phyloP scores from a whole-genome alignment of 371 early-diverging fungal genomes.

The Mortierella sp. region DNA sequence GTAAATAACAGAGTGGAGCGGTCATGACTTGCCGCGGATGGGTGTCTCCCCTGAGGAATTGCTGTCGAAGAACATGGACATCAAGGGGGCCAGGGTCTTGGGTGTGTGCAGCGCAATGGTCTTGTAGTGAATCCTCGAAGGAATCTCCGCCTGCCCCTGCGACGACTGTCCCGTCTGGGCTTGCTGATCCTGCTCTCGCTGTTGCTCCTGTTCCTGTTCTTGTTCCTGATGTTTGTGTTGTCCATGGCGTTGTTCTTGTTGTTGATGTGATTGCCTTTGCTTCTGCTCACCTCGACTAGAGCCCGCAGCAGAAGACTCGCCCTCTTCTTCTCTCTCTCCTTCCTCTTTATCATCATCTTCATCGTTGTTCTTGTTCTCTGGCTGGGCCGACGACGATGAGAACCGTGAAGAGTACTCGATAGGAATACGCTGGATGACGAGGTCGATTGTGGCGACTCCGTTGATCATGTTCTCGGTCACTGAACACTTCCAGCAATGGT shows the following conservation, averaged over 20 bases:
- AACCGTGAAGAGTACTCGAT: neutral
- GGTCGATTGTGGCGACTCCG: conserved; percentile 20
- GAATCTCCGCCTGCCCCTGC: neutral
- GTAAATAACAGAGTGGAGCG: no score
- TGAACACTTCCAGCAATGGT: conserved; percentile 15
- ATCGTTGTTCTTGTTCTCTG: no score
- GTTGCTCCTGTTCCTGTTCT: neutral
- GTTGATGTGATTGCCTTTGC: neutral
- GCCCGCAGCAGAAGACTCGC: neutral
- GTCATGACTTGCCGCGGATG: conserved; percentile 21
- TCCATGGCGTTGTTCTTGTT: neutral
- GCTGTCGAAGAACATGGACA: conserved; percentile 6
- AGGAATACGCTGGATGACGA: conserved; percentile 20
- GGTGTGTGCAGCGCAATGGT: conserved; percentile 31
- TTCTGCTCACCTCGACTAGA: no score
- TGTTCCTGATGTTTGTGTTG: neutral
- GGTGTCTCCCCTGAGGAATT: neutral
- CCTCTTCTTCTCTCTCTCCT: neutral
- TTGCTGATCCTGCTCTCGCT: neutral
- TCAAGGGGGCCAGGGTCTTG: conserved; percentile 6
- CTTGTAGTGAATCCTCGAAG: conserved; percentile 9
- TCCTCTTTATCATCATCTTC: neutral
- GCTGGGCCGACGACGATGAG: no score
- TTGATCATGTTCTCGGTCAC: conserved; percentile 52
- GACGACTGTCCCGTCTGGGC: no score